Evolutionary conservation across 2,329 filamentous ascomycete species (phyloP).

Genomic region (Alternaria angustiovoidea): DNA sequence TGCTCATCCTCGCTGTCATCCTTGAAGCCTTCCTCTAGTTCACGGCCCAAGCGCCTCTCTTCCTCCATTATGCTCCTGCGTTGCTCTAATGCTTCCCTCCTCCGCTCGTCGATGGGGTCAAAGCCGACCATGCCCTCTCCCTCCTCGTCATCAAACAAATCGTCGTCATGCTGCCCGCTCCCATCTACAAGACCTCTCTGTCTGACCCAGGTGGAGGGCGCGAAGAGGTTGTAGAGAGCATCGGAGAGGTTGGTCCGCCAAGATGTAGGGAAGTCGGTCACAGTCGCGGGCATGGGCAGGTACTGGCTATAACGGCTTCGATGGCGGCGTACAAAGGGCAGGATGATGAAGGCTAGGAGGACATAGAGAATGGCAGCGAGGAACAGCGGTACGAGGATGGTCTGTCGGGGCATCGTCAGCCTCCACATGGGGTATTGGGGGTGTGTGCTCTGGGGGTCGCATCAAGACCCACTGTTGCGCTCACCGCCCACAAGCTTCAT

Average conservation of each 20-base stretch:
- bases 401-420: conserved; percentile 37
- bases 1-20: conserved; percentile 74
- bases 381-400: conserved; percentile 56
- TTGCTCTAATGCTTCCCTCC: conserved; percentile 52
- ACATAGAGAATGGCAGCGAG: conserved; percentile 55
- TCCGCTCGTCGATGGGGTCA: conserved; percentile 46
- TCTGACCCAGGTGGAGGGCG: conserved; percentile 41
- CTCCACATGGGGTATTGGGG: neutral
- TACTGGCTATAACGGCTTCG: conserved; percentile 56
- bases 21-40: conserved; percentile 78
- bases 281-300: conserved; percentile 50
- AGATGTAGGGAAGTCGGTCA: conserved; percentile 25
- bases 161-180: conserved; percentile 46
- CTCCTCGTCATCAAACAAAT: conserved; percentile 56
- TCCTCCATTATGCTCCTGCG: conserved; percentile 56
- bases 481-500: neutral
- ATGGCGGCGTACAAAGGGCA: conserved; percentile 56
- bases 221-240: conserved; percentile 44
- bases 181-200: conserved; percentile 41
- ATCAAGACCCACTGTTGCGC: neutral
- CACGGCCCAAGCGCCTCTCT: conserved; percentile 74
- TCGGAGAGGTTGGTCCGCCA: conserved; percentile 49
- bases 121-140: conserved; percentile 59
- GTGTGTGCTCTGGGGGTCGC: neutral
- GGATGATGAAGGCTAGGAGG: conserved; percentile 51